Evolutionary conservation across 2,329 filamentous ascomycete genomes (phyloP), one percentile per base, ranked within the genome.

Genomic region (Cercospora sp.): DNA sequence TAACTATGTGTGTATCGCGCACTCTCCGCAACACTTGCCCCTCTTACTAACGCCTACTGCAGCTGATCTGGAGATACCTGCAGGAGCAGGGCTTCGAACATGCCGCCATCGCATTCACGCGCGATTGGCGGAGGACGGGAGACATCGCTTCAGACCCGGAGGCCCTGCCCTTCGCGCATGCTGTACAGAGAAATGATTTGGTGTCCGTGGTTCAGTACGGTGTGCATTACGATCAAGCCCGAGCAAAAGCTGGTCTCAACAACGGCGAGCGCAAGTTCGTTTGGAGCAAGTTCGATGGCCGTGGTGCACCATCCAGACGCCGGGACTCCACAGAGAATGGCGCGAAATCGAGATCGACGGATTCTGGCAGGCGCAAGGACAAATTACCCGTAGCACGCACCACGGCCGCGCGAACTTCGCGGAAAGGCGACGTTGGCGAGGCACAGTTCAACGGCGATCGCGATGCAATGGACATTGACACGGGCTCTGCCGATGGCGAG

Each of bases 121-220:
- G 84, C 73, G 86, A 87, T 78, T 90, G 88, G 88, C 83, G 86
- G 75, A 83, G 84, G 13, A 73, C 74, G 6, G 68, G 70, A 51
- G 73, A 78, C 42, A 77, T 71, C 59, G 71, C 74, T 75, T 58
- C 51, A 20, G 84, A 90, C 75, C 87, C 87, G 64, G 86, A 89
- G 73, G 80, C 79, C 73, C 82, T 89, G 58, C 86, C 87, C 20
- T 90, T 90, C 79, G 87, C 87, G 67, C 83, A 81, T 58, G 82
- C 84, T 73, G 86, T 90, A 74, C 84, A 83, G 73, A 83, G 85
- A 40, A 85, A 88, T 75, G 85, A 87, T 42, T 81, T 90, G 67
- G 82, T 90, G 57, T 83, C 84, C 55, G 81, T 90, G 63, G 85
- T 90, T 36, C 88, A 90, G 74, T 88, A 89, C 75, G 88, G 88